These are phyloP conservation scores for Misopates orontium DNA, from an alignment of 257 asterid genomes.

Conservation along the genomic window DNA sequence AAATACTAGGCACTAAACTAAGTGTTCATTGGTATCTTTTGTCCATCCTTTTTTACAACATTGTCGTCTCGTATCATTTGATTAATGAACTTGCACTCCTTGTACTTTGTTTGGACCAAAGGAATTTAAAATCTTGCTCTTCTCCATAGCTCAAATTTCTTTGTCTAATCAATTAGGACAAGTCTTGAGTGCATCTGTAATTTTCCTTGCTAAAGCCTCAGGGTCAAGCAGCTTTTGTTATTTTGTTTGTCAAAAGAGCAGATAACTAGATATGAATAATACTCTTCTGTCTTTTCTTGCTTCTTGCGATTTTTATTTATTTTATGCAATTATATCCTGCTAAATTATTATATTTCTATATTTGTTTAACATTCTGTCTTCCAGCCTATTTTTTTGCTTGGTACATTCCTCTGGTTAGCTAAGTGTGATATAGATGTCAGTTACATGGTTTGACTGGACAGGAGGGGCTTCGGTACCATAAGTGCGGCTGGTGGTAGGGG, in stretches of 20 bases:
- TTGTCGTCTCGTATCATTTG: too few relatives aligned
- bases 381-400: constrained; percentile 3
- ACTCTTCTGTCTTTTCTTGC: constrained; percentile 14
- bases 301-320: constrained; percentile 1
- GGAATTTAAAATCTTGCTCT: too few relatives aligned
- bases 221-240: constrained; percentile 13
- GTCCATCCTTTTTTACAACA: too few relatives aligned
- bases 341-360: constrained; percentile 15
- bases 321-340: neutral
- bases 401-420: constrained; percentile 13
- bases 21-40: too few relatives aligned
- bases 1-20: too few relatives aligned
- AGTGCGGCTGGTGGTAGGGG: constrained; percentile 98
- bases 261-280: constrained; percentile 11
- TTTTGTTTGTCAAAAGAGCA: constrained; percentile 10
- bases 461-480: constrained; percentile 83
- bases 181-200: too few relatives aligned
- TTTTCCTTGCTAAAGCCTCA: constrained; percentile 7
- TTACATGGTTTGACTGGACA: constrained; percentile 45
- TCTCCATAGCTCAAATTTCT: too few relatives aligned
- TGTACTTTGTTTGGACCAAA: too few relatives aligned
- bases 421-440: neutral
- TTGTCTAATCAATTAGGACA: too few relatives aligned
- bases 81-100: too few relatives aligned
- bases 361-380: constrained; percentile 13